Evolutionary conservation across 352 stramenopile genomes (phyloP).

Genomic region (Phytophthora macrochlamydospora): DNA sequence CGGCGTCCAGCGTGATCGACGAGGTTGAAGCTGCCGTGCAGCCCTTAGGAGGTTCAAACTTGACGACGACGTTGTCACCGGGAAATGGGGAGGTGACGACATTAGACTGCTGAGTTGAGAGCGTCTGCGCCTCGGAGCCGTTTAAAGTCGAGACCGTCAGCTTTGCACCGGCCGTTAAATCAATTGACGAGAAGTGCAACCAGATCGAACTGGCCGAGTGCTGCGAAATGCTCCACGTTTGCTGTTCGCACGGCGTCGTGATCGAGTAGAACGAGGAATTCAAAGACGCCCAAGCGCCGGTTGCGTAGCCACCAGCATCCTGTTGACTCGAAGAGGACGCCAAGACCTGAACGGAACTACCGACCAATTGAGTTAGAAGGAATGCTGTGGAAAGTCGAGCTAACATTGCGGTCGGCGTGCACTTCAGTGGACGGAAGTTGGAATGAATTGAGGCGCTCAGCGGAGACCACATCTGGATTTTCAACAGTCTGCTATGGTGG

Average conservation of each 20-base stretch:
- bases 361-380: too few species aligned
- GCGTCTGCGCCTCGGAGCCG: constrained; percentile 31
- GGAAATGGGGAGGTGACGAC: constrained; percentile 39
- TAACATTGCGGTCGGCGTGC: background rate
- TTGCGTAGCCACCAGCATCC: constrained; percentile 44
- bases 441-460: constrained; percentile 7
- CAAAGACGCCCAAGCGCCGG: constrained; percentile 37
- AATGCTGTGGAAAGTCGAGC: too few species aligned
- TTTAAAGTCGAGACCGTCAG: constrained; percentile 44
- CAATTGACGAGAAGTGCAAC: constrained; percentile 44
- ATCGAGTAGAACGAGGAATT: constrained; percentile 43
- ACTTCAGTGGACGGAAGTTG: constrained; percentile 8
- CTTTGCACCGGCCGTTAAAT: constrained; percentile 38
- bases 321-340: constrained; percentile 6
- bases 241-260: constrained; percentile 35
- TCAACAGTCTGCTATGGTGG: background rate
- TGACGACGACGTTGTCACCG: constrained; percentile 40
- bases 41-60: constrained; percentile 45
- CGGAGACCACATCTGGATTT: constrained; percentile 1
- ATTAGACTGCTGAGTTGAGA: constrained; percentile 26
- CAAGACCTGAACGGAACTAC: background rate
- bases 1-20: constrained; percentile 30
- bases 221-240: constrained; percentile 58
- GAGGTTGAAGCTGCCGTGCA: constrained; percentile 25
- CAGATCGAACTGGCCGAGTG: constrained; percentile 45